Evolutionary conservation across 1,139 yeast species (phyloP).

Genomic region (Yamadazyma mexicana): DNA sequence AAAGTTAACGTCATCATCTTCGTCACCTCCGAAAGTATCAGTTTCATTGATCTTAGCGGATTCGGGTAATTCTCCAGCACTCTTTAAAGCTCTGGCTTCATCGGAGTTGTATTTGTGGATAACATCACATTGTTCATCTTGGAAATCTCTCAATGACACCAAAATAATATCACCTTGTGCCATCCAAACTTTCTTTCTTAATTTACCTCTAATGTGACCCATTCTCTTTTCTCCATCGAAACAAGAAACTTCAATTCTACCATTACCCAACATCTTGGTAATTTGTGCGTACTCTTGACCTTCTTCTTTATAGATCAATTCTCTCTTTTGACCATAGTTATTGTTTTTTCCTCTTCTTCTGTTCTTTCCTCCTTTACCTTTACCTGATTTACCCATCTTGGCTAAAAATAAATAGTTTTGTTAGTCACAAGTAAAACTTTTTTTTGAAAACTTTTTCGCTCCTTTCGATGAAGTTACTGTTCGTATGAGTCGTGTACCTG

Average conservation of each 20-base stretch:
- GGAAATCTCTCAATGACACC: constrained; percentile 96
- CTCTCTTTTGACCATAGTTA: constrained; percentile 90
- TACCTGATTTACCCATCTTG: constrained; percentile 51
- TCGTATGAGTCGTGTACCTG: neutral
- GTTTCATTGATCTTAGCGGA: constrained; percentile 96
- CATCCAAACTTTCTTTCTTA: constrained; percentile 99
- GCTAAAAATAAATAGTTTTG: constrained; percentile 4
- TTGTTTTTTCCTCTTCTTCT: constrained; percentile 99
- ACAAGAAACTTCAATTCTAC: constrained; percentile 92
- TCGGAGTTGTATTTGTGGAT: constrained; percentile 96
- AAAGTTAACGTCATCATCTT: constrained; percentile 96
- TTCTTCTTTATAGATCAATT: constrained; percentile 86
- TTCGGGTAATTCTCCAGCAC: constrained; percentile 95
- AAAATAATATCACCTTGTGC: constrained; percentile 97
- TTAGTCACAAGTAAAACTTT: neutral
- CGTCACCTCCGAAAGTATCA: constrained; percentile 95
- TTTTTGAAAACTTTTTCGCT: constrained; percentile 2
- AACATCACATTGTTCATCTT: constrained; percentile 97
- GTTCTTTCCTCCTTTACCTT: constrained; percentile 72
- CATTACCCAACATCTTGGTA: constrained; percentile 97
- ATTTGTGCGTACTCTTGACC: constrained; percentile 99
- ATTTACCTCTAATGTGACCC: constrained; percentile 98
- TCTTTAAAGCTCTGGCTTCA: constrained; percentile 96
- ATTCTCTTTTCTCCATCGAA: constrained; percentile 91
- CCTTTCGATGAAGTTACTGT: constrained; percentile 1